Percentiles rank a stretch among this genome's conserved stretches.
Conservation (phyloP, 768 basidiomycete species). For the Rhizopogon sp. region DNA sequence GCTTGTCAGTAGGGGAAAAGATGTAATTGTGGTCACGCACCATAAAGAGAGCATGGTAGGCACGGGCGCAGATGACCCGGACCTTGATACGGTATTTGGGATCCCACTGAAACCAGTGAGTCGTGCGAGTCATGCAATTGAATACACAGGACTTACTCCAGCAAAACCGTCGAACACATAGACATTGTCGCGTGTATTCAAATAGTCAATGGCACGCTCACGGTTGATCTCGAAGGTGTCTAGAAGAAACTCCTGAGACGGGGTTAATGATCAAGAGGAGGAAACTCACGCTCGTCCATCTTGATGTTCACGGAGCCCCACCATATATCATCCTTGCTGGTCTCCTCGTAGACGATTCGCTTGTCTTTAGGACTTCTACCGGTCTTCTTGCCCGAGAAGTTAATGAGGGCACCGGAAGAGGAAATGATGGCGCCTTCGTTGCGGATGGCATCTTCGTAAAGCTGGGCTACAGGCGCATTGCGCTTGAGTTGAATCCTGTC, state of each 20-base stretch:
- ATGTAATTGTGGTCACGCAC: conserved; percentile 40
- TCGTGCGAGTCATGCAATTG: background rate
- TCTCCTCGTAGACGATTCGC: conserved; percentile 97
- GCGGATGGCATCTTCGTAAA: conserved; percentile 97
- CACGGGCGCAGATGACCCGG: conserved; percentile 96
- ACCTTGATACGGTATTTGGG: conserved; percentile 99
- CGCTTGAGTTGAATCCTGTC: conserved; percentile 94
- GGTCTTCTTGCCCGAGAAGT: conserved; percentile 99
- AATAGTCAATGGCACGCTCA: conserved; percentile 97
- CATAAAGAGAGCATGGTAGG: conserved; percentile 99
- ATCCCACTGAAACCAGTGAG: conserved; percentile 68
- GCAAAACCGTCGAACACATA: conserved; percentile 97
- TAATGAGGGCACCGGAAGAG: conserved; percentile 93
- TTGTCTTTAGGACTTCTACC: conserved; percentile 98
- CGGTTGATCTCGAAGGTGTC: conserved; percentile 99
- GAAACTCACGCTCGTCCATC: conserved; percentile 84
- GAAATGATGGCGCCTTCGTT: conserved; percentile 99
- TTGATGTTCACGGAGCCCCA: conserved; percentile 99
- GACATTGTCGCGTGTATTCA: conserved; percentile 97
- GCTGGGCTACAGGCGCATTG: conserved; percentile 83
- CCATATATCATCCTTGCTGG: conserved; percentile 96
- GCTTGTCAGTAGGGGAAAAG: conserved; percentile 1
- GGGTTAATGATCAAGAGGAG: background rate
- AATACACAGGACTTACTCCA: conserved; percentile 48
- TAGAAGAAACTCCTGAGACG: conserved; percentile 20